Percentiles rank a stretch among this genome's conserved stretches.
phyloP scores from a whole-genome alignment of 495 filamentous ascomycete species.

The Hamigera avellanea region DNA sequence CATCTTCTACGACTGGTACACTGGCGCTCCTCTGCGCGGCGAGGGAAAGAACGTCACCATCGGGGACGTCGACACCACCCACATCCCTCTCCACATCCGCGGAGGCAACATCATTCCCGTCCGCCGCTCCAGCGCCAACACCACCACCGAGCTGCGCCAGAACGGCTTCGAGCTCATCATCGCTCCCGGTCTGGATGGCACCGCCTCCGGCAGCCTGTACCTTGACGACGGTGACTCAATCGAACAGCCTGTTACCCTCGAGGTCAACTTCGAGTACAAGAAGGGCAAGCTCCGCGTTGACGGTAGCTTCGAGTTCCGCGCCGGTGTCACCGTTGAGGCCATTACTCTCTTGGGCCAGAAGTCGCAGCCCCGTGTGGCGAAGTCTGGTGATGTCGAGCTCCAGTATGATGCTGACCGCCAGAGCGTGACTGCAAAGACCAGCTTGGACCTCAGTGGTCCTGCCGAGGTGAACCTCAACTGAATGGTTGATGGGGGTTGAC shows the following conservation, averaged over 20 bases:
- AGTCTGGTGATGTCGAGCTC: conserved; percentile 1
- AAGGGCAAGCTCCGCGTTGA: conserved; percentile 35
- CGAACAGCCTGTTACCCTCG: conserved; percentile 32
- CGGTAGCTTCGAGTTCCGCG: conserved; percentile 40
- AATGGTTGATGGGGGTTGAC: neutral
- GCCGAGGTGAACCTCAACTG: conserved; percentile 6
- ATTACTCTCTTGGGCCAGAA: conserved; percentile 42
- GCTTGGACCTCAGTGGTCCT: conserved; percentile 15
- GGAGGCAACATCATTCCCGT: conserved; percentile 61
- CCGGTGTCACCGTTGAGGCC: conserved; percentile 38
- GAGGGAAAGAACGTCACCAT: conserved; percentile 40
- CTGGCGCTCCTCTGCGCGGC: conserved; percentile 45
- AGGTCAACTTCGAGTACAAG: conserved; percentile 42
- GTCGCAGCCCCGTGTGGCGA: neutral
- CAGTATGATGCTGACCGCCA: conserved; percentile 6
- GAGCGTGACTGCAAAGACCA: conserved; percentile 13
- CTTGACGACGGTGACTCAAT: conserved; percentile 51
- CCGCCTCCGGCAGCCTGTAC: conserved; percentile 42
- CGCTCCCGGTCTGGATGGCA: conserved; percentile 41
- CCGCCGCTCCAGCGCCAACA: conserved; percentile 50
- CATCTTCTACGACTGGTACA: conserved; percentile 70
- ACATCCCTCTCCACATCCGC: conserved; percentile 62
- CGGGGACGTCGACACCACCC: conserved; percentile 41
- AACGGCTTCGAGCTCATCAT: conserved; percentile 61
- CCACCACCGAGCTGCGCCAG: conserved; percentile 55